phyloP scores from a whole-genome alignment of 331 rosid species.

The Ulmus americana region DNA sequence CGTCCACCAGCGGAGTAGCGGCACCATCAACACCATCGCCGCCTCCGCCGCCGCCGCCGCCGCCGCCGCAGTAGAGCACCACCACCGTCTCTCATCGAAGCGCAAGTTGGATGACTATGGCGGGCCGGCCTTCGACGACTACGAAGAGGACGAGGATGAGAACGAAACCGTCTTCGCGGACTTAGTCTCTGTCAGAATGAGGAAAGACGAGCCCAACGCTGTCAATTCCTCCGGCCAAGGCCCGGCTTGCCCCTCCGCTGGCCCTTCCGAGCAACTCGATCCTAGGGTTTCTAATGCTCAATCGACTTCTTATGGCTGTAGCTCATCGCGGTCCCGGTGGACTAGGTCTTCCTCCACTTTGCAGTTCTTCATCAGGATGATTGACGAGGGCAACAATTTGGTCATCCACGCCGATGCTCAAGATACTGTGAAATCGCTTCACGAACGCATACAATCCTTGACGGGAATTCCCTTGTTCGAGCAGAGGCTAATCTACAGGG shows the following conservation, averaged over 20 bases:
- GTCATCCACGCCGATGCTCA: constrained; percentile 45
- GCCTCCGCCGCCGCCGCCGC: constrained; percentile 23
- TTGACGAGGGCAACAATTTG: constrained; percentile 34
- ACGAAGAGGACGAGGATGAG: constrained; percentile 49
- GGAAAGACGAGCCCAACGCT: constrained; percentile 50
- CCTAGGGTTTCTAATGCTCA: constrained; percentile 35
- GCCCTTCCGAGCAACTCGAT: constrained; percentile 17
- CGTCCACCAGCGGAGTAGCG: constrained; percentile 28
- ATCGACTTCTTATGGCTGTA: constrained; percentile 19
- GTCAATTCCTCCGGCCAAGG: constrained; percentile 33
- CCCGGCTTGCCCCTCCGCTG: constrained; percentile 10
- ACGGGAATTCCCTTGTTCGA: constrained; percentile 43
- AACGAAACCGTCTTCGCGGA: constrained; percentile 32
- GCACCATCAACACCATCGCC: constrained; percentile 23
- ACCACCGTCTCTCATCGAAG: constrained; percentile 43
- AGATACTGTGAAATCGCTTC: constrained; percentile 55
- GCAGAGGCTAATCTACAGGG: constrained; percentile 52
- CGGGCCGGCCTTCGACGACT: constrained; percentile 42
- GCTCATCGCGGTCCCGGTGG: constrained; percentile 15
- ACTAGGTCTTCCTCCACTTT: constrained; percentile 27
- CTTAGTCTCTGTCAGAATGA: constrained; percentile 59
- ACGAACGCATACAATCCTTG: constrained; percentile 24
- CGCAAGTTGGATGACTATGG: constrained; percentile 68
- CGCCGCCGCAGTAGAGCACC: constrained; percentile 20
- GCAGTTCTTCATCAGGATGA: constrained; percentile 58